Conservation (phyloP, 2,329 filamentous ascomycete species). For the Nectriaceae sp. region DNA sequence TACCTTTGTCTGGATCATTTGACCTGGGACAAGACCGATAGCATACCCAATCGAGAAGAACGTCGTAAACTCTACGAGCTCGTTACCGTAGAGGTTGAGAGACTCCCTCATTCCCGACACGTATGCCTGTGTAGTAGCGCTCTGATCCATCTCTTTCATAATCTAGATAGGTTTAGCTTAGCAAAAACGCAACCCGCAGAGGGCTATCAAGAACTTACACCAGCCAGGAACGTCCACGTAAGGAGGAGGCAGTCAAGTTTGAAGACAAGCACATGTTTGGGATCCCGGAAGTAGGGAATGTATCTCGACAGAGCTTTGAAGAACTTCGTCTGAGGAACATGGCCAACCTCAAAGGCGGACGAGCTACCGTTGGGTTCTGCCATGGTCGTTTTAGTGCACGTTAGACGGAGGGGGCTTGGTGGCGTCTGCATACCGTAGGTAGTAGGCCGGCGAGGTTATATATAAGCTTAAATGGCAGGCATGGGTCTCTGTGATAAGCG, state of each 20-base stretch:
- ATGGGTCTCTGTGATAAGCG: neutral
- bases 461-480: neutral
- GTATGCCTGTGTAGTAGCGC: neutral
- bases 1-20: slow-evolving; percentile 39
- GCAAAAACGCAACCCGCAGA: neutral
- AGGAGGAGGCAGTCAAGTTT: neutral
- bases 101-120: neutral
- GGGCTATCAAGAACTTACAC: too few species aligned
- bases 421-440: neutral
- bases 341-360: neutral
- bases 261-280: neutral
- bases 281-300: neutral
- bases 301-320: neutral
- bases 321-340: neutral
- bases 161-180: neutral
- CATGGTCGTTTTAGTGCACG: neutral
- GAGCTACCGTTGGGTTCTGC: neutral
- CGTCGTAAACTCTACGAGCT: slow-evolving; percentile 54
- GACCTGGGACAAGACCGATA: slow-evolving; percentile 44
- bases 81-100: slow-evolving; percentile 47
- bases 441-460: neutral
- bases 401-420: neutral
- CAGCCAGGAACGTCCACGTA: neutral
- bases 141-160: neutral
- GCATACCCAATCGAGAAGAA: slow-evolving; percentile 64